Evolutionary conservation across 805 yeast species (phyloP).

Genomic region (Myxozyma melibiosi): DNA sequence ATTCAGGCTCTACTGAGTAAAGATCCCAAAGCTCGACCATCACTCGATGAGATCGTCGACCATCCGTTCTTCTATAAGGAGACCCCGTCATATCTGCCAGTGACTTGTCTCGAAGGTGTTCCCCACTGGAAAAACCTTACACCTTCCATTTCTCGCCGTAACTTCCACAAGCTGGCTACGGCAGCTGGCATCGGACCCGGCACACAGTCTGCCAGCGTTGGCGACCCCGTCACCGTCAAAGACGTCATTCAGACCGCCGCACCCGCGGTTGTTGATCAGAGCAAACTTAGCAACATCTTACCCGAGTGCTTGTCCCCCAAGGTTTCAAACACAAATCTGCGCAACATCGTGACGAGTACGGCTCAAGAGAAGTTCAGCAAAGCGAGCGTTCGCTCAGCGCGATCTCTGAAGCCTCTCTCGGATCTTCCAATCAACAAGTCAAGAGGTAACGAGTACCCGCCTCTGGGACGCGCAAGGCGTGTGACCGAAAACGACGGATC

Average conservation of each 20-base stretch:
- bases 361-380: constrained; percentile 16
- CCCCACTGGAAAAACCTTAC: constrained; percentile 55
- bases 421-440: constrained; percentile 26
- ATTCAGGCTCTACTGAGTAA: constrained; percentile 73
- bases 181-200: constrained; percentile 34
- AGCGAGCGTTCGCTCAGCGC: constrained; percentile 15
- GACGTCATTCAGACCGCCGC: constrained; percentile 10
- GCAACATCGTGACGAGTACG: constrained; percentile 19
- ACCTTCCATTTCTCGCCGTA: constrained; percentile 22
- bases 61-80: constrained; percentile 87
- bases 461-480: constrained; percentile 24
- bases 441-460: constrained; percentile 1
- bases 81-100: constrained; percentile 72
- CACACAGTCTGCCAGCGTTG: constrained; percentile 21
- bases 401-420: constrained; percentile 18
- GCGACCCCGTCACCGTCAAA: constrained; percentile 24
- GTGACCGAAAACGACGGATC: constrained; percentile 18
- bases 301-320: constrained; percentile 31
- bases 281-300: constrained; percentile 15
- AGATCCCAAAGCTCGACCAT: constrained; percentile 77
- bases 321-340: constrained; percentile 16
- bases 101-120: constrained; percentile 59
- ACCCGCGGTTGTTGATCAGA: not conserved
- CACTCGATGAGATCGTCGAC: constrained; percentile 72
- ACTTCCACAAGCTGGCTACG: constrained; percentile 21